These are phyloP conservation scores for Boletus rubescentipes DNA, from an alignment of 768 basidiomycete genomes.

Conservation along the genomic window DNA sequence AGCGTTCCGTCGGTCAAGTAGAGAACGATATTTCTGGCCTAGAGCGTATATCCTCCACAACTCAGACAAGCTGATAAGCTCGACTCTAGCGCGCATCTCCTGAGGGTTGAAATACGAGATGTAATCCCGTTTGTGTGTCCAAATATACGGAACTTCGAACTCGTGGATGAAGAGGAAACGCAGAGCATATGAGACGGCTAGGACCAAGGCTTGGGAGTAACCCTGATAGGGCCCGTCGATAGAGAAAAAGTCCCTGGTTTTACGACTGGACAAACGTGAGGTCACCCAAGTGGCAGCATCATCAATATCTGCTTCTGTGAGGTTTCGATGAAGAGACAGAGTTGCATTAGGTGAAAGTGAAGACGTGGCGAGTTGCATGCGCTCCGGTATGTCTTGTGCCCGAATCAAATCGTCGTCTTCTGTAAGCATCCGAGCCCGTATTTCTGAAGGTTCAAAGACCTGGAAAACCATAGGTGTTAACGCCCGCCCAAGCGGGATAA, in stretches of 20 bases:
- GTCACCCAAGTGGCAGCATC: conserved; percentile 90
- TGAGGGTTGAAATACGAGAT: conserved; percentile 77
- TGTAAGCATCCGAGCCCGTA: conserved; percentile 82
- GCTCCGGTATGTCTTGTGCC: conserved; percentile 87
- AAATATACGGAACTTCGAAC: conserved; percentile 94
- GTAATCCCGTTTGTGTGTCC: conserved; percentile 90
- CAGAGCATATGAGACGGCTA: conserved; percentile 77
- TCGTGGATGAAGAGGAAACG: conserved; percentile 83
- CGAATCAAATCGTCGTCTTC: conserved; percentile 94
- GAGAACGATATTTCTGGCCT: conserved; percentile 86
- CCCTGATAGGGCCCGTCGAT: conserved; percentile 57
- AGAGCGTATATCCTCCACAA: conserved; percentile 91
- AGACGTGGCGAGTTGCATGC: conserved; percentile 89
- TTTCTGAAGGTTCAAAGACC: conserved; percentile 99
- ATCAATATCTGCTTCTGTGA: conserved; percentile 71
- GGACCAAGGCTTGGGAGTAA: conserved; percentile 66
- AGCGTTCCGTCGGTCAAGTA: conserved; percentile 69
- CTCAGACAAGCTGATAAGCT: conserved; percentile 75
- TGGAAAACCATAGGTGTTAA: conserved; percentile 33
- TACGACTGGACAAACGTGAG: conserved; percentile 66
- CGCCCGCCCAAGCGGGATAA: not conserved
- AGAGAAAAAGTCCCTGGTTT: conserved; percentile 72
- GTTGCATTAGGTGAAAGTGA: conserved; percentile 70
- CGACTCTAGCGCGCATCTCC: conserved; percentile 59
- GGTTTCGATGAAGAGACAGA: conserved; percentile 57